Base-by-base conservation (phyloP, 768 basidiomycete genomes). In the Rhodotorula toruloides region DNA sequence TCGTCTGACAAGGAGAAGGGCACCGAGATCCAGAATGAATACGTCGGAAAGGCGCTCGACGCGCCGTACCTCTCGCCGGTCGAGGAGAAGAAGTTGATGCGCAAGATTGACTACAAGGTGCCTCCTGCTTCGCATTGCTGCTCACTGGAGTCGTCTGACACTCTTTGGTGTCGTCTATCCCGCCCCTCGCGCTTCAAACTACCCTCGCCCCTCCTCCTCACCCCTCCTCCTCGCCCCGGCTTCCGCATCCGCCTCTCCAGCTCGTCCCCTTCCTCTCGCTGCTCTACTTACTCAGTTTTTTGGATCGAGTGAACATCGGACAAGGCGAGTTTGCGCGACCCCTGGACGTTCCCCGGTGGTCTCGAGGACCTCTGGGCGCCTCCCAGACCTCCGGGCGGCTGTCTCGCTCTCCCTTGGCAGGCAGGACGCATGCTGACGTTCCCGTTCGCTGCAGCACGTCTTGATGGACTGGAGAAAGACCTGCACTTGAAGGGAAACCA, bases 1-100 rank as follows among this genome's bases (percentile, higher is more conserved):
- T 62, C 60, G 14, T 46, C 53, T 7, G 65, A 58, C n/a, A n/a
- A 63, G 17, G 61, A 67, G 31, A 67, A 67, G 52, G 43, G 17
- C 13, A 25, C 39, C 25, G 39, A 56, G n/a, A 12, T 43, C 31
- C 65, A 58, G 13, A 31, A 44, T n/a, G 66, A 67, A 21, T 47
- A 39, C 19, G 50, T 31, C 34, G 11, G 2, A n/a, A 29, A 39
- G 3, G 22, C 52, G 4, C 4, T 19, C 32, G 53, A 5, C 7
- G 19, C 12, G 21, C 67, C 74, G 31, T 43, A 34, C 21, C 70
- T 84, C 31, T 82, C 82, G 1, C 74, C 61, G 75, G 82, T 81
- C 55, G 75, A 85, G 62, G 84, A 86, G 77, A 80, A 76, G 62
- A 80, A 74, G 53, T 75, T 87, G 56, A 84, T 84, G 79, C 76